Conservation (phyloP, 805 yeast genomes). For the Kodamaea fukazawae region DNA sequence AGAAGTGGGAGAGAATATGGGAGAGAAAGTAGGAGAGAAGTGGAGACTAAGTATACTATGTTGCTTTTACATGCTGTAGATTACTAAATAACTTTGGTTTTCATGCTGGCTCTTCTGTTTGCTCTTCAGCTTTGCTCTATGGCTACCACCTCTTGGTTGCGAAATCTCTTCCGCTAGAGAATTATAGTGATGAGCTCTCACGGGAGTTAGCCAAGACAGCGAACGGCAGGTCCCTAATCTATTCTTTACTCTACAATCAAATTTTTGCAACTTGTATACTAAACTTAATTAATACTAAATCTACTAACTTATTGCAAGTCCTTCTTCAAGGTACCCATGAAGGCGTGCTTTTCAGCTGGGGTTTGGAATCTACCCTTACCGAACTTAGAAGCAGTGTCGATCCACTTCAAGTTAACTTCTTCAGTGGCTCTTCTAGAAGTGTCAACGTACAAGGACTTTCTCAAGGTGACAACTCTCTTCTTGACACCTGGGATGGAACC, state of each 20-base stretch:
- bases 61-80: no score
- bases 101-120: no score
- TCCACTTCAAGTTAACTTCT: slow-evolving; percentile 97
- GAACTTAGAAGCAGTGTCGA: slow-evolving; percentile 99
- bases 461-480: slow-evolving; percentile 98
- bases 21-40: no score
- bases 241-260: background rate
- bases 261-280: background rate
- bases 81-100: no score
- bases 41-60: no score
- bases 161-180: no score
- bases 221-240: no score
- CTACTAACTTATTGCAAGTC: slow-evolving; percentile 54
- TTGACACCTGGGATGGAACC: slow-evolving; percentile 99
- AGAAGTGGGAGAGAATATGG: no score
- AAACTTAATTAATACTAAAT: background rate
- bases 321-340: slow-evolving; percentile 99
- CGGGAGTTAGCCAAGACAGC: no score
- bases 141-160: no score
- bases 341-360: slow-evolving; percentile 99
- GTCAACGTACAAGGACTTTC: slow-evolving; percentile 97
- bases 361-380: slow-evolving; percentile 99
- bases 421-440: slow-evolving; percentile 97
- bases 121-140: no score
- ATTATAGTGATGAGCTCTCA: no score